Conservation (phyloP, 169 alveolate genomes). For the Besnoitia besnoiti region DNA sequence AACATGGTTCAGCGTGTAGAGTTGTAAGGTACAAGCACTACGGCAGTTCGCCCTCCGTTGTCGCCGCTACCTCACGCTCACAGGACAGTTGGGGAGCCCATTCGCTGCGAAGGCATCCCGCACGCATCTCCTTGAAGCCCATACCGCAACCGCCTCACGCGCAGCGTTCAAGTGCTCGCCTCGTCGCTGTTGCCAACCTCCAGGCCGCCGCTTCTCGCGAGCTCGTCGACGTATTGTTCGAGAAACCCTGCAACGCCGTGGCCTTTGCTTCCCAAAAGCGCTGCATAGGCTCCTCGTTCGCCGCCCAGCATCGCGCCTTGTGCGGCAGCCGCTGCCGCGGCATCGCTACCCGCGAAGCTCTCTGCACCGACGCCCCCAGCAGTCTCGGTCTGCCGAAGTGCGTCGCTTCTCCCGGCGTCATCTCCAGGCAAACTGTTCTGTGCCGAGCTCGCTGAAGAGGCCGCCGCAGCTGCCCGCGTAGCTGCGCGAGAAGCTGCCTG, state of each 20-base stretch:
- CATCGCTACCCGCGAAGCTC: not conserved
- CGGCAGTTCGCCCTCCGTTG: too few species aligned
- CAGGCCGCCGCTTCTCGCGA: not conserved
- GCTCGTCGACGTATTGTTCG: not conserved
- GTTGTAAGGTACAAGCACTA: too few species aligned
- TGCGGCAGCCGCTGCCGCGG: not conserved
- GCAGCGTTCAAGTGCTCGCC: not conserved
- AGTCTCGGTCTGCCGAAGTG: not conserved
- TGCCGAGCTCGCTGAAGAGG: not conserved
- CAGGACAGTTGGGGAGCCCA: too few species aligned
- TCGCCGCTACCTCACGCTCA: too few species aligned
- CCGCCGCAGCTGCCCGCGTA: not conserved
- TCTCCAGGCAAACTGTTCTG: not conserved
- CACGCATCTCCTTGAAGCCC: too few species aligned
- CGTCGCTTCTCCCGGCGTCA: not conserved
- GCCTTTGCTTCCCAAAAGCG: not conserved
- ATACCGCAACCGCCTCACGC: too few species aligned
- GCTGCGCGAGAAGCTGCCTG: not conserved
- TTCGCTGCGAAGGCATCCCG: too few species aligned
- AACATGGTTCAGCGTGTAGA: too few species aligned
- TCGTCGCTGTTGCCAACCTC: not conserved
- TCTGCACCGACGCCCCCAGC: not conserved
- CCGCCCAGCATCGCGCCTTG: constrained; percentile 24
- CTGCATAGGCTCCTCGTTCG: not conserved
- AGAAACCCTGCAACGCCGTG: constrained; percentile 8